Evolutionary conservation across 2,329 filamentous ascomycete genomes (phyloP).

Genomic region (Paracoccidioides lutzii): DNA sequence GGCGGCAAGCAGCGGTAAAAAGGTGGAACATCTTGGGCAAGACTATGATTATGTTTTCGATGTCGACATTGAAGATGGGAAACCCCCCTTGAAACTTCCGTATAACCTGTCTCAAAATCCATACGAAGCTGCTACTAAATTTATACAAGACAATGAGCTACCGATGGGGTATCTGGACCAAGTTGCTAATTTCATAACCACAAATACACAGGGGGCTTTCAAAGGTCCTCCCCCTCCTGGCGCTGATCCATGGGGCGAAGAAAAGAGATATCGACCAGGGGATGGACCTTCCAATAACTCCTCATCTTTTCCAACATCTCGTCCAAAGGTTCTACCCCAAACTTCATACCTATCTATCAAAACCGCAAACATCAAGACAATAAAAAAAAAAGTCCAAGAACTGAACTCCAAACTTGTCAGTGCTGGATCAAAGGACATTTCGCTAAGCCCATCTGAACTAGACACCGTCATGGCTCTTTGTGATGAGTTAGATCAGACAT

Average conservation of each 20-base stretch:
- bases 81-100: constrained; percentile 82
- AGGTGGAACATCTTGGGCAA: constrained; percentile 64
- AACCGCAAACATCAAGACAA: constrained; percentile 54
- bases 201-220: constrained; percentile 77
- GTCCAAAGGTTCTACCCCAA: constrained; percentile 58
- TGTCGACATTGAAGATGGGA: constrained; percentile 89
- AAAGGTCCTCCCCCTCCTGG: constrained; percentile 47
- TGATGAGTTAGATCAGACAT: constrained; percentile 44
- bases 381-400: constrained; percentile 63
- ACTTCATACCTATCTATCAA: constrained; percentile 66
- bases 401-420: constrained; percentile 57
- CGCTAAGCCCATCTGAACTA: constrained; percentile 61
- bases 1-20: constrained; percentile 67
- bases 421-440: constrained; percentile 57
- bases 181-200: constrained; percentile 81
- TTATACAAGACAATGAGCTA: constrained; percentile 77
- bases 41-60: constrained; percentile 96
- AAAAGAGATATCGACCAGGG: constrained; percentile 65
- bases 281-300: constrained; percentile 34
- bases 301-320: constrained; percentile 24
- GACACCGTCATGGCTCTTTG: constrained; percentile 49
- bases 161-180: constrained; percentile 79
- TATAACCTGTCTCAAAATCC: constrained; percentile 88
- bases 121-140: constrained; percentile 82
- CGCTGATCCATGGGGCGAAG: constrained; percentile 57